These are phyloP conservation scores for Didymella sp. DNA, from an alignment of 2,329 filamentous ascomycete genomes.

Conservation along the genomic window DNA sequence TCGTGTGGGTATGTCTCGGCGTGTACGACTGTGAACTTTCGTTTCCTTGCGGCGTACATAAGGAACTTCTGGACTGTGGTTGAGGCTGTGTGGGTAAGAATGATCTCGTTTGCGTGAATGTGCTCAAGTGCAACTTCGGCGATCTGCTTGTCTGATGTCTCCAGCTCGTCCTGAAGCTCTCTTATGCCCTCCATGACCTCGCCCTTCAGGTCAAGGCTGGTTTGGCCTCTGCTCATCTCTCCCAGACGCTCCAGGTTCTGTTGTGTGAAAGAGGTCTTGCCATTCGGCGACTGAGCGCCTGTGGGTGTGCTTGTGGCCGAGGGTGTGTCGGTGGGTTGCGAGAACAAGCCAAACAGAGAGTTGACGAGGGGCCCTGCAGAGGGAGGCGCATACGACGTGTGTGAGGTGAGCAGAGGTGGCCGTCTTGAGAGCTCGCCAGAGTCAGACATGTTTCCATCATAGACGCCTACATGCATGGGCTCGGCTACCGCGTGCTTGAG, in stretches of 20 bases:
- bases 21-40: slow-evolving; percentile 90
- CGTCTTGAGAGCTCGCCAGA: slow-evolving; percentile 54
- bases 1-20: slow-evolving; percentile 77
- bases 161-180: slow-evolving; percentile 94
- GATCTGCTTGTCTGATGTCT: slow-evolving; percentile 91
- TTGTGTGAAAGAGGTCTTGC: slow-evolving; percentile 48
- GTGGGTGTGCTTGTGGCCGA: slow-evolving; percentile 60
- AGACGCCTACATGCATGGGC: slow-evolving; percentile 40
- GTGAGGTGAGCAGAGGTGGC: slow-evolving; percentile 67
- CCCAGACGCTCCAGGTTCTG: slow-evolving; percentile 49
- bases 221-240: slow-evolving; percentile 48
- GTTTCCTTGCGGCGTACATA: slow-evolving; percentile 82
- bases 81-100: slow-evolving; percentile 87
- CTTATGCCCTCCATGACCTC: slow-evolving; percentile 94
- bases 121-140: slow-evolving; percentile 86
- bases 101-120: slow-evolving; percentile 90
- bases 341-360: slow-evolving; percentile 88
- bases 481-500: slow-evolving; percentile 53
- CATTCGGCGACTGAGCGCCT: slow-evolving; percentile 58
- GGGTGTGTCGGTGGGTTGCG: slow-evolving; percentile 65
- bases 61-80: slow-evolving; percentile 89
- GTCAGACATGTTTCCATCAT: slow-evolving; percentile 44
- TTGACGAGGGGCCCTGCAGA: slow-evolving; percentile 63
- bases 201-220: slow-evolving; percentile 75
- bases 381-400: slow-evolving; percentile 67